Percentiles rank a stretch among this genome's conserved stretches.
Evolutionary conservation across 2,329 filamentous ascomycete species (phyloP).

Genomic region (Penicillium aurantiogriseum): DNA sequence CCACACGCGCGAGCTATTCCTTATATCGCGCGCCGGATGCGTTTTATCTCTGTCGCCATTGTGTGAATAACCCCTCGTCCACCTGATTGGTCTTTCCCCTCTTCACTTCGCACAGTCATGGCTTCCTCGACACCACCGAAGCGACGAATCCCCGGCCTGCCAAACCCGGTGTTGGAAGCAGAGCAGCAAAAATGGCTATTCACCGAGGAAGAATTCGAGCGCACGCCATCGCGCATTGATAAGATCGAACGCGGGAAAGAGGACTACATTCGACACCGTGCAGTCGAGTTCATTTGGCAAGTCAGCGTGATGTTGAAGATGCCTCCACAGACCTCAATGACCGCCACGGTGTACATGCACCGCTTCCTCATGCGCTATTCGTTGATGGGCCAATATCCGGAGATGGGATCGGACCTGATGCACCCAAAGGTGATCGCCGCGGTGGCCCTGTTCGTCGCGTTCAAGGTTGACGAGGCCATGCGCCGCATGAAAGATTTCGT

Average conservation of each 20-base stretch:
- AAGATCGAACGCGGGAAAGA: conserved; percentile 77
- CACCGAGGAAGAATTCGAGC: conserved; percentile 74
- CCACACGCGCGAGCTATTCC: not conserved
- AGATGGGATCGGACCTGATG: conserved; percentile 59
- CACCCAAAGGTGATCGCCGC: conserved; percentile 95
- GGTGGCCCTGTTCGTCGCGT: conserved; percentile 87
- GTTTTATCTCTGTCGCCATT: conserved; percentile 4
- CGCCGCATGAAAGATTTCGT: conserved; percentile 94
- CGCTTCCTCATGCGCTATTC: conserved; percentile 84
- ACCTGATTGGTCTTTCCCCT: not conserved
- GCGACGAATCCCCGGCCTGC: conserved; percentile 37
- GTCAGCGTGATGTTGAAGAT: conserved; percentile 60
- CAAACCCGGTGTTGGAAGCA: conserved; percentile 52
- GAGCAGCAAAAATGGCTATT: conserved; percentile 82
- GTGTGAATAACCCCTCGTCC: not conserved
- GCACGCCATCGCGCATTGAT: conserved; percentile 80
- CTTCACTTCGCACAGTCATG: conserved; percentile 13
- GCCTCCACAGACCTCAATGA: conserved; percentile 66
- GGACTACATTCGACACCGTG: conserved; percentile 77
- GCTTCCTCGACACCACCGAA: conserved; percentile 24
- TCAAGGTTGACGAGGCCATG: conserved; percentile 96
- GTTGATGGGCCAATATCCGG: conserved; percentile 71
- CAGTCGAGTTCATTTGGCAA: conserved; percentile 94
- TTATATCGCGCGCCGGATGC: conserved; percentile 20
- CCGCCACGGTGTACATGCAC: conserved; percentile 92